A percentile compares a stretch with the other conserved stretches of the same genome.
Conservation (phyloP, 2,329 filamentous ascomycete genomes). For the Graphiopsis chlorocephala region DNA sequence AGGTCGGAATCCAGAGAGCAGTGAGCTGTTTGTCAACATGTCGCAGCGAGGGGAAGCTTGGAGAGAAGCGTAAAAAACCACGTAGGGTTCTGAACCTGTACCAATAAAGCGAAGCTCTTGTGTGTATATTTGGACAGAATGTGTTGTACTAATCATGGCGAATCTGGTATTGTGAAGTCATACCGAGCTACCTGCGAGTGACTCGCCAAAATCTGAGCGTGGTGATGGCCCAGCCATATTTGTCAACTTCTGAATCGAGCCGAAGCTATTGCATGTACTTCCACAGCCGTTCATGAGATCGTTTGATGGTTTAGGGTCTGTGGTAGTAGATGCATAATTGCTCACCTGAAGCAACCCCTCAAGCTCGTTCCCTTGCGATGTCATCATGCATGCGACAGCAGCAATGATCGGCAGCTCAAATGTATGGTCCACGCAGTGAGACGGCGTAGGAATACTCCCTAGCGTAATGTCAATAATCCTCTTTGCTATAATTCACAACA, state of each 20-base stretch:
- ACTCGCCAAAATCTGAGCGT: neutral
- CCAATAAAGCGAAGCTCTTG: neutral
- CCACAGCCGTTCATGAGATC: neutral
- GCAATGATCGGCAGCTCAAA: neutral
- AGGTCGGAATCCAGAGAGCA: neutral
- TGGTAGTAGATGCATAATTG: neutral
- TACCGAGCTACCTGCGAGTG: neutral
- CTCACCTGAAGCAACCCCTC: neutral
- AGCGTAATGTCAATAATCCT: neutral
- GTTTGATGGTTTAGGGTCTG: neutral
- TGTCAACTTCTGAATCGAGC: neutral
- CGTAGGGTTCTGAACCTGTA: neutral
- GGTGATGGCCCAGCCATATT: neutral
- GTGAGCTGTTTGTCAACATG: neutral
- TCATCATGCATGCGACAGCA: conserved; percentile 3
- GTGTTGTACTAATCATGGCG: neutral
- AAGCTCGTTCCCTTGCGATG: neutral
- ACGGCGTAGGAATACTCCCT: too few relatives aligned
- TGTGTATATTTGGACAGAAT: neutral
- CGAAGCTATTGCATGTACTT: neutral
- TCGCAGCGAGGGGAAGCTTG: neutral
- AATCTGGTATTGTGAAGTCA: neutral
- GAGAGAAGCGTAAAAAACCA: neutral
- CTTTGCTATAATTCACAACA: neutral
- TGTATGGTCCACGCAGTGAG: neutral